Conservation (phyloP, 2,329 filamentous ascomycete species). For the Fusarium coffeatum region DNA sequence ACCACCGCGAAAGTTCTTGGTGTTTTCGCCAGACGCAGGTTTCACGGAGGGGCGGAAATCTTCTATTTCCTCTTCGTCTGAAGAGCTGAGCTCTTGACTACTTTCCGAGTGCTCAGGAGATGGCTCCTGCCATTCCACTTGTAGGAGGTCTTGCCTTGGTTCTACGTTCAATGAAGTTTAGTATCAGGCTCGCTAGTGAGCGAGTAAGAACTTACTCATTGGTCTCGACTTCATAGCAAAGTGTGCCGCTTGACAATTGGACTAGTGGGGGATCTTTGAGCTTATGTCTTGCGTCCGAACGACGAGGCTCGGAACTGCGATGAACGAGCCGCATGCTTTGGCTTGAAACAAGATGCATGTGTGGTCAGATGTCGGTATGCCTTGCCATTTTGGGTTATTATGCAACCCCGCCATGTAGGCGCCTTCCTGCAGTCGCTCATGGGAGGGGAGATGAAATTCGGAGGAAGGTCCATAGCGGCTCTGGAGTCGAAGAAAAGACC, state of each 20-base stretch:
- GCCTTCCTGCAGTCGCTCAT: not conserved
- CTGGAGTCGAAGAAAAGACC: too few species aligned
- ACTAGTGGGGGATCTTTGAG: not conserved
- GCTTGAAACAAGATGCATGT: not conserved
- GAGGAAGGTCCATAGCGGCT: not conserved
- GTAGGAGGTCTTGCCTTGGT: too few species aligned
- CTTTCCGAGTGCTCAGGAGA: too few species aligned
- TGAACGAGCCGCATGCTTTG: not conserved
- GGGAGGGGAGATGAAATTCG: too few species aligned
- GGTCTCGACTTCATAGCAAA: not conserved
- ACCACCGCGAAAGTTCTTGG: constrained; percentile 6
- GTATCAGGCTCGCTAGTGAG: too few species aligned
- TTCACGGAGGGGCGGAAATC: too few species aligned
- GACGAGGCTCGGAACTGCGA: not conserved
- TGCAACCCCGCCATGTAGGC: not conserved
- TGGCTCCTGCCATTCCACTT: too few species aligned
- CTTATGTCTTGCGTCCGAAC: not conserved
- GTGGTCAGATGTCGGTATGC: not conserved
- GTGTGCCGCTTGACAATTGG: not conserved
- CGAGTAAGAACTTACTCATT: not conserved
- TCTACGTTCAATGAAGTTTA: too few species aligned
- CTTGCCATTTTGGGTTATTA: not conserved
- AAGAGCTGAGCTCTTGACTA: too few species aligned
- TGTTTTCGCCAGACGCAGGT: too few species aligned
- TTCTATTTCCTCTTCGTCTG: too few species aligned